Evolutionary conservation across 2,329 filamentous ascomycete genomes (phyloP), one percentile per base, ranked within the genome.

Genomic region (Colletotrichum orchidophilum): DNA sequence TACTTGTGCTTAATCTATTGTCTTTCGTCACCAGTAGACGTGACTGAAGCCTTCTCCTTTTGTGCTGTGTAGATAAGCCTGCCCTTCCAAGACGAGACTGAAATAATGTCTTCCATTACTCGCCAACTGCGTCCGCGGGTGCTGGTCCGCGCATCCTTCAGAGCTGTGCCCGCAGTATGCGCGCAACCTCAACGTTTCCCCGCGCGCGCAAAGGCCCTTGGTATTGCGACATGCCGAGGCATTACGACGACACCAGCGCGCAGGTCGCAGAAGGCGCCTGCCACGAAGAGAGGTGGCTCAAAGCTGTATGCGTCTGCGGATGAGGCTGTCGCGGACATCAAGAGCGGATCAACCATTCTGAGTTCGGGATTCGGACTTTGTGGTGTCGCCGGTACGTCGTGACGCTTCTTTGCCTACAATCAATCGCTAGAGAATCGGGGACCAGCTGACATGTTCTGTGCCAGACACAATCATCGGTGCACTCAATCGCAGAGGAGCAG

Each of bases 291-390:
- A 4, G 79, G 79, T 7, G 80, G 73, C 1, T 87, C 86, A 1
- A 89, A 89, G 75, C 75, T 88, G 1, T 88, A 81, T 74, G 78
- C 78, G 3, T 88, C 85, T 4, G 92, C 92, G 21, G 91, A 92
- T 73, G 89, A 89, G 52, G 93, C 93, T 6, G 88, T 95, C 50
- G 87, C 89, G 3, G 93, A 94, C 77, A 83, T 95, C 67, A 85
- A 91, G 78, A 91, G 92, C 75, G 89, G 93, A 65, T 91, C 90
- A 12, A 93, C 89, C 0, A 85, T 96, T 42, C 84, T 96, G 66
- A 94, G 93, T 77, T 91, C 93, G 18, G 94, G 93, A 1, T 96
- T 96, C 79, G 94, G 94, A n/a, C 87, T 96, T 13, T 95, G 92
- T 75, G 93, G 93, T 74, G 92, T 95, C 21, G 90, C 91, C 65